Percentiles rank a stretch among this genome's conserved stretches.
Conservation (phyloP, 164 flowering plant genomes). For the Stephania yunnanensis region DNA sequence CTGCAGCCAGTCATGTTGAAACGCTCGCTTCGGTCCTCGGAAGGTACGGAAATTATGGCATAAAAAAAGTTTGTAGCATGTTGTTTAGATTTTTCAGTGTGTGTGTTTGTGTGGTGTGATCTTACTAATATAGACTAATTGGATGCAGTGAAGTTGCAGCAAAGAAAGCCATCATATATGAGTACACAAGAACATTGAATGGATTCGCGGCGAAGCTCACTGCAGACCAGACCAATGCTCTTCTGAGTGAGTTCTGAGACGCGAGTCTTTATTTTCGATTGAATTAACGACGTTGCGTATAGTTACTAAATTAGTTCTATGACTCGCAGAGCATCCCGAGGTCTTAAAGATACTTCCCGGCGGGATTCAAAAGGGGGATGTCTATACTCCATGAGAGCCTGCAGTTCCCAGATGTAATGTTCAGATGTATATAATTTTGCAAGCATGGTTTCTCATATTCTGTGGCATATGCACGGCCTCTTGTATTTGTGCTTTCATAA, state of each 20-base stretch:
- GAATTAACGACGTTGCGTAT: no score
- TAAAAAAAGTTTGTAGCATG: not conserved
- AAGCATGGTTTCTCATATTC: not conserved
- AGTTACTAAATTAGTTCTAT: not conserved
- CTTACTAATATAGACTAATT: not conserved
- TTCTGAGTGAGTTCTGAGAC: not conserved
- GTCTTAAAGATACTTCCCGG: not conserved
- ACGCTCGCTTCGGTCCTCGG: not conserved
- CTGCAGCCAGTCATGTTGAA: not conserved
- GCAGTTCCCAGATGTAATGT: not conserved
- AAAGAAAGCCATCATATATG: not conserved
- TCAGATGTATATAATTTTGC: not conserved
- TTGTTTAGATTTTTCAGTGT: not conserved
- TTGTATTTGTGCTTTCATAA: not conserved
- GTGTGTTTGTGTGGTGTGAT: not conserved
- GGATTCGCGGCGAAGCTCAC: conserved; percentile 1
- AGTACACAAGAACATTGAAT: not conserved
- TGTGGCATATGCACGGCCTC: not conserved
- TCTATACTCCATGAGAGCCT: not conserved
- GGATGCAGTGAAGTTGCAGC: not conserved
- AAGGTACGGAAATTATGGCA: not conserved
- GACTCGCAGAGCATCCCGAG: not conserved
- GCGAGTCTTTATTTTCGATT: not conserved
- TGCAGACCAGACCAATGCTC: not conserved
- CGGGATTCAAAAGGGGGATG: not conserved